Base-by-base conservation (phyloP, 805 yeast species). In the Debaryomyces maramus region DNA sequence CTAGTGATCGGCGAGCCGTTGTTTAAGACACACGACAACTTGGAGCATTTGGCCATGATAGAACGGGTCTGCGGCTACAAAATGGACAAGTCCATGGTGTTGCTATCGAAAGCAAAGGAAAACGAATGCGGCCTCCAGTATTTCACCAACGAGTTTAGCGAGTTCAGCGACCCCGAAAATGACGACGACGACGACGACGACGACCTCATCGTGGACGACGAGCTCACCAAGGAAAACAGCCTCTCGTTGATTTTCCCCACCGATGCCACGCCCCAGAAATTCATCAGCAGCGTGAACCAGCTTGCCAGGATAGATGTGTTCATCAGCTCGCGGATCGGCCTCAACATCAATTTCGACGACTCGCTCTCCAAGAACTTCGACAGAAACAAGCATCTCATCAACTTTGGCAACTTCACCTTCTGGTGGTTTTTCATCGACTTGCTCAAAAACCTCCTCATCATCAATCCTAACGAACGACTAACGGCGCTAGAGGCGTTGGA, bases 21-120 rank as follows among this genome's bases (percentile, higher is more conserved):
- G 17, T 93, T 91, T 63, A 89, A 88, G 50, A 93, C 98, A 1
- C 97, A 91, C 60, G 97, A 93, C 58, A 90, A 91, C 60, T 68
- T 83, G 36, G 98, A 91, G 61, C 99, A 93, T 64, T 69, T 93
- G 60, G 96, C 96, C 11, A 83, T 93, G 85, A 93, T 93, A 85
- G 91, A 93, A 61, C 81, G 80, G 48, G 78, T 90, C 15, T 71
- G 83, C 18, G 85, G 84, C 15, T 61, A 66, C 46, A 70, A 61
- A 13, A 71, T 85, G 10, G 80, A 76, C 50, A 63, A 63, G 40
- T 45, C 53, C 4, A 60, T 70, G 66, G 68, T 70, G n/a, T 50
- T 52, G 24, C 22, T 40, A 16, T 62, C 64, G 45, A 67, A 67
- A 37, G 50, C 51, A 9, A 56, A 57, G 37, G 63, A 64, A 19